Base-by-base conservation (phyloP, 192 early-diverging fungal genomes). In the Pilaira anomala region DNA sequence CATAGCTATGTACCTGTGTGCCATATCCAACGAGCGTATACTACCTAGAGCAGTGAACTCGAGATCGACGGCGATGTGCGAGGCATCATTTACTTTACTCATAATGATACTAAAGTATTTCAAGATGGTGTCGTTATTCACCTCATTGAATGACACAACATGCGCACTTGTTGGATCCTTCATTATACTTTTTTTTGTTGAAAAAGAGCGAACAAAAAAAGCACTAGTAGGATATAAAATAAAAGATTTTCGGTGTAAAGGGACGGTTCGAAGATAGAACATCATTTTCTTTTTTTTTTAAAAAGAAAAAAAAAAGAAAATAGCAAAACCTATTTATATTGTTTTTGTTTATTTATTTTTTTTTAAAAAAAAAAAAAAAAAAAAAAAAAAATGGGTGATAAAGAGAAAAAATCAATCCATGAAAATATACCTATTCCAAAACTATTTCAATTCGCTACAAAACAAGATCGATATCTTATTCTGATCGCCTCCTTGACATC, bases 41-140 rank as follows among this genome's bases (percentile, higher is more conserved):
- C 63, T 63, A 16, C 87, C 87, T 0, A 94, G 82, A 5, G 93
- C 95, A 7, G 92, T 91, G 67, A 98, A 95, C 66, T 98, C 95
- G 3, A 88, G 88, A 71, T 98, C 95, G 33, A 98, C 70, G 6
- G 93, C 81, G 54, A 98, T 83, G 63, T 92, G 93, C 42, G 76
- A 70, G 6, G 93, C 89, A n/a, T 77, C 62, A 49, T 39, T 76
- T 52, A 84, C 60, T 22, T 65, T 45, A 11, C 70, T 30, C 26
- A 78, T 61, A 19, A 90, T 86, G 18, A 62, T 66, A n/a, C 62
- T 63, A 21, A 71, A 75, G 21, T 86, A 63, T 2, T 69, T 45
- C 11, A 48, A 57, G 26, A 90, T 69, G 64, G 85, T 90, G 39
- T 83, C 69, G 45, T 76, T 85, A 24, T 86, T 86, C 18, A 90